Evolutionary conservation across 768 basidiomycete species (phyloP), one percentile per base, ranked within the genome.

Genomic region (Boletus huronensis): DNA sequence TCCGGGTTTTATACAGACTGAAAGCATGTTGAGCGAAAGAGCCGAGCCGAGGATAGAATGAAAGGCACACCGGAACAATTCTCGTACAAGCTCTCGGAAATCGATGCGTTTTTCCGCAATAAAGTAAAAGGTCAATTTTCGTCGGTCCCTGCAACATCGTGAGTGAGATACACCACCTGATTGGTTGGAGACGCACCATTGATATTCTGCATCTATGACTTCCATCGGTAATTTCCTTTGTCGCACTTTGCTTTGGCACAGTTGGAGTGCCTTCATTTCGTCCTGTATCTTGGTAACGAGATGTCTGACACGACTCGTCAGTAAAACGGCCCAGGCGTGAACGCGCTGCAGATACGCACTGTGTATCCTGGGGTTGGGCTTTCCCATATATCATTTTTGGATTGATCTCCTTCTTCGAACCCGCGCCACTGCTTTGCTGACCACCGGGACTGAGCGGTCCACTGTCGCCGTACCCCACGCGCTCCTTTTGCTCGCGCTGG

Each of bases 61-160:
- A 48, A 17, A 11, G 17, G 29, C 60, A 48, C 58, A 92, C 88
- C 93, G 80, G 80, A 97, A 97, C 42, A 96, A 75, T 72, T 97
- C 94, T 67, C 93, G 84, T 36, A 98, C 95, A 59, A 98, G 83
- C 72, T 98, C 95, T 63, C 96, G 83, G 75, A 98, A 97, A 72
- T 93, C 91, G 65, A 98, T 95, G 61, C 96, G 78, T 72, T 93
- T 93, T 63, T 97, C 94, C 50, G 96, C 93, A 55, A 95, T 77
- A 70, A 97, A 99, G 75, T 98, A 98, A 77, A 98, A 98, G 0
- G 96, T 98, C 58, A 99, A 74, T 75, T 98, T 98, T 70, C 94
- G 90, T 54, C 96, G 90, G 72, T 99, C 96, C 93, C 93, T 94
- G 62, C 21, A 47, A 38, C 14, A 1, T 25, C 48, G 13, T 58